Conservation (phyloP, 2,329 filamentous ascomycete species). For the Escovopsis sp. region DNA sequence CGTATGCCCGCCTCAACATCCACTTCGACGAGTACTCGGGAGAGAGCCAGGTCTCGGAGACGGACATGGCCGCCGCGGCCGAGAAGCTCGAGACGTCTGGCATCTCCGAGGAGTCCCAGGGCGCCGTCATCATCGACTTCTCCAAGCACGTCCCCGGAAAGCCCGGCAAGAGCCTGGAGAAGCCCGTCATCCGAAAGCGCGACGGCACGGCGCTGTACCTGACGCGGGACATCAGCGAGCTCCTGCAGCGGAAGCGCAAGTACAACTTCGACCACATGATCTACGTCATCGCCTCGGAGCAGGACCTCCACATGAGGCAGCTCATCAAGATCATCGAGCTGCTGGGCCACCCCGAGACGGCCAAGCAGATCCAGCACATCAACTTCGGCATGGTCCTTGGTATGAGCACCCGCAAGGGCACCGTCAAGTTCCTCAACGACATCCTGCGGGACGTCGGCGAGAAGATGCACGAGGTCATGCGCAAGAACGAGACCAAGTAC, state of each 20-base stretch:
- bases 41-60: conserved; percentile 56
- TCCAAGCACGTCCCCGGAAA: conserved; percentile 51
- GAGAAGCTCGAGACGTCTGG: conserved; percentile 47
- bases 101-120: conserved; percentile 55
- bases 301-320: conserved; percentile 59
- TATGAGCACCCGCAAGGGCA: conserved; percentile 57
- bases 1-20: conserved; percentile 57
- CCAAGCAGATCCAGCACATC: conserved; percentile 53
- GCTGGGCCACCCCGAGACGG: conserved; percentile 52
- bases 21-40: conserved; percentile 60
- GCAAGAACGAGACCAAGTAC: conserved; percentile 80
- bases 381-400: conserved; percentile 60
- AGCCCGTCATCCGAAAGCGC: conserved; percentile 56
- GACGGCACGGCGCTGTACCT: conserved; percentile 66
- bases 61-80: conserved; percentile 50
- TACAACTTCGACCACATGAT: conserved; percentile 66
- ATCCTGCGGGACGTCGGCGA: conserved; percentile 54
- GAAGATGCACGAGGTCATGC: conserved; percentile 97
- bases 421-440: conserved; percentile 52
- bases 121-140: conserved; percentile 60
- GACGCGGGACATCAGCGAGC: conserved; percentile 63
- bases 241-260: conserved; percentile 39
- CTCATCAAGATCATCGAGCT: conserved; percentile 64
- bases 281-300: conserved; percentile 59
- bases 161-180: conserved; percentile 53